Percentiles rank a stretch among this genome's conserved stretches.
These are phyloP conservation scores for Exophiala alcalophila DNA, from an alignment of 2,329 filamentous ascomycete species.

Conservation along the genomic window DNA sequence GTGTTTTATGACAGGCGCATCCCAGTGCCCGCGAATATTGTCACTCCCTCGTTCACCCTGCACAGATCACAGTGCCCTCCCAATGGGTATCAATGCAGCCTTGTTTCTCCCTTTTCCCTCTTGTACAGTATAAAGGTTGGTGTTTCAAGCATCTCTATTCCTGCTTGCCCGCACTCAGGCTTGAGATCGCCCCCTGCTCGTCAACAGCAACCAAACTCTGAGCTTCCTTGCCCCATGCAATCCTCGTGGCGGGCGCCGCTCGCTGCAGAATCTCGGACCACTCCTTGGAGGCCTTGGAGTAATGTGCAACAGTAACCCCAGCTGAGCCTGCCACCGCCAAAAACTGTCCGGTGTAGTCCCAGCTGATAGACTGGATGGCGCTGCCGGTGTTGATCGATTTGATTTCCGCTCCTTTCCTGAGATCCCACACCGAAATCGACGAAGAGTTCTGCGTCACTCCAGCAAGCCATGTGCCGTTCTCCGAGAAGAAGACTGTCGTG, in stretches of 20 bases:
- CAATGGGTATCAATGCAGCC: slow-evolving; percentile 17
- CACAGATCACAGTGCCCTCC: too few relatives aligned
- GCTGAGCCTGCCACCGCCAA: slow-evolving; percentile 76
- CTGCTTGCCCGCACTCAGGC: slow-evolving; percentile 7
- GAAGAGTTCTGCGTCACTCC: slow-evolving; percentile 74
- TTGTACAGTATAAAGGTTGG: slow-evolving; percentile 6
- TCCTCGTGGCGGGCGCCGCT: slow-evolving; percentile 67
- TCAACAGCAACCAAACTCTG: slow-evolving; percentile 73
- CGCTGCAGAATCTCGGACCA: slow-evolving; percentile 85
- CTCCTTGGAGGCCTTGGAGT: slow-evolving; percentile 77
- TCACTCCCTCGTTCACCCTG: too few relatives aligned
- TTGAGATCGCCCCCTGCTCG: slow-evolving; percentile 68
- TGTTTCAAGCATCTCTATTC: background rate
- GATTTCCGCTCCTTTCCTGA: slow-evolving; percentile 77
- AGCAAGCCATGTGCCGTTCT: slow-evolving; percentile 96
- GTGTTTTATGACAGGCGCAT: too few relatives aligned
- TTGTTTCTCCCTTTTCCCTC: slow-evolving; percentile 4
- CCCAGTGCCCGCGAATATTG: too few relatives aligned
- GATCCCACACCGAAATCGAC: slow-evolving; percentile 81
- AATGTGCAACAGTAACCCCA: slow-evolving; percentile 84
- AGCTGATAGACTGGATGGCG: slow-evolving; percentile 66
- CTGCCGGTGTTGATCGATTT: slow-evolving; percentile 85
- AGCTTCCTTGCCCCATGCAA: slow-evolving; percentile 75
- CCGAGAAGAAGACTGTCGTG: slow-evolving; percentile 78
- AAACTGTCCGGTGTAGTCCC: slow-evolving; percentile 96